Percentiles rank a stretch among this genome's conserved stretches.
Evolutionary conservation across 192 early-diverging fungal species (phyloP).

Genomic region (Chytriomyces sp.): DNA sequence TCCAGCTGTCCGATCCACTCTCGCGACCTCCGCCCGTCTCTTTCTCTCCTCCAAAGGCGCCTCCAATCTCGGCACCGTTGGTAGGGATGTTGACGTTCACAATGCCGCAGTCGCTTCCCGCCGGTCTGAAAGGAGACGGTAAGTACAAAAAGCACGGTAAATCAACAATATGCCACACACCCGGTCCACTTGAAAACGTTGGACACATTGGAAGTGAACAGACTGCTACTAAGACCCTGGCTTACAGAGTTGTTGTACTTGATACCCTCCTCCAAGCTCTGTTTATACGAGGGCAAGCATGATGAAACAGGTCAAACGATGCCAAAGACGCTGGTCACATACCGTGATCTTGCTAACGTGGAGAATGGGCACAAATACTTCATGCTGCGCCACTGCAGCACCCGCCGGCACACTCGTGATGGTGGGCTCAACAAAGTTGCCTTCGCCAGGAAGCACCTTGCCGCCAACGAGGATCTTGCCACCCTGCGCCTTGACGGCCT

Average conservation of each 20-base stretch:
- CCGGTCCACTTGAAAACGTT: slow-evolving; percentile 94
- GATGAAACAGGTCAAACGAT: neutral
- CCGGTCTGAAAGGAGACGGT: slow-evolving; percentile 43
- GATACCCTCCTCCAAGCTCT: slow-evolving; percentile 82
- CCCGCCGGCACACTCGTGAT: slow-evolving; percentile 78
- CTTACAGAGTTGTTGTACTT: slow-evolving; percentile 84
- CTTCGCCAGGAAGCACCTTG: slow-evolving; percentile 67
- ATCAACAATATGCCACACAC: neutral
- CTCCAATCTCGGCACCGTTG: slow-evolving; percentile 96
- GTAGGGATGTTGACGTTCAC: slow-evolving; percentile 97
- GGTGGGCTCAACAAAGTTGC: slow-evolving; percentile 93
- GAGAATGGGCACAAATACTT: slow-evolving; percentile 90
- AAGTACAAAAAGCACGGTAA: neutral
- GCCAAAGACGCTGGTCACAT: neutral
- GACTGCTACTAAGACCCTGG: slow-evolving; percentile 82
- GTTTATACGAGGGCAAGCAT: neutral
- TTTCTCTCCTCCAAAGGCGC: slow-evolving; percentile 97
- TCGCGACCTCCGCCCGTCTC: slow-evolving; percentile 93
- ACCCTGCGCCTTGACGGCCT: slow-evolving; percentile 77
- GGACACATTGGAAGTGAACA: slow-evolving; percentile 81
- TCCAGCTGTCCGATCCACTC: slow-evolving; percentile 90
- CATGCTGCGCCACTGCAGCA: slow-evolving; percentile 83
- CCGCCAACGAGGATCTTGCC: slow-evolving; percentile 88
- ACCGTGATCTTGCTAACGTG: slow-evolving; percentile 41
- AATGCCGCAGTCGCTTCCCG: slow-evolving; percentile 86